Conservation (phyloP, 2,329 filamentous ascomycete species). For the Setomelanomma holmii region DNA sequence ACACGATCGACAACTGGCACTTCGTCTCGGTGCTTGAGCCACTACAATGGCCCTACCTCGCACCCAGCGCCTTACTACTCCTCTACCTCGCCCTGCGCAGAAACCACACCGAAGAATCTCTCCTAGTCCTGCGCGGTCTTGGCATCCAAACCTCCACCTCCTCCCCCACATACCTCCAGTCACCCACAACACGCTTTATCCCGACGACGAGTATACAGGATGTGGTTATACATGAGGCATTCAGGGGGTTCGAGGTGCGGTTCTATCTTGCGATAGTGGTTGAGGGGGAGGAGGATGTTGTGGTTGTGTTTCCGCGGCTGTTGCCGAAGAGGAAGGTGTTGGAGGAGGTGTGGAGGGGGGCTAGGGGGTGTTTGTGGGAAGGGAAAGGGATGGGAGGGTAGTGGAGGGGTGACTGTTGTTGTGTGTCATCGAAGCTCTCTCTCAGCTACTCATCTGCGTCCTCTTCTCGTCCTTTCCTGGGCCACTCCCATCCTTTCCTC, state of each 20-base stretch:
- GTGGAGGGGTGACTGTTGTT: too few relatives aligned
- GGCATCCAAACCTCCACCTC: constrained; percentile 87
- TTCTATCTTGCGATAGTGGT: constrained; percentile 92
- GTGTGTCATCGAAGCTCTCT: too few relatives aligned
- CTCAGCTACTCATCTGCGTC: constrained; percentile 37
- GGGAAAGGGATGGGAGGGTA: constrained; percentile 1
- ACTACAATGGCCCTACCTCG: constrained; percentile 53
- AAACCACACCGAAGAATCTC: constrained; percentile 70
- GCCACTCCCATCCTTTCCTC: constrained; percentile 54
- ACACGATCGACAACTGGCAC: constrained; percentile 12
- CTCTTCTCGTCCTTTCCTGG: constrained; percentile 27
- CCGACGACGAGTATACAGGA: constrained; percentile 92
- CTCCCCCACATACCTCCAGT: constrained; percentile 70
- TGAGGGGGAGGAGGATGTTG: constrained; percentile 83
- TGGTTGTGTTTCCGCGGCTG: constrained; percentile 92
- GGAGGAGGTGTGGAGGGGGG: constrained; percentile 89
- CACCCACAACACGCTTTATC: constrained; percentile 75
- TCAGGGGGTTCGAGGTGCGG: constrained; percentile 86
- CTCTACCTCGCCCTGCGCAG: constrained; percentile 56
- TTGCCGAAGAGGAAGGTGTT: constrained; percentile 77
- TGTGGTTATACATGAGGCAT: constrained; percentile 93
- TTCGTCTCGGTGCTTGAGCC: constrained; percentile 47
- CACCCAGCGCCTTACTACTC: constrained; percentile 47
- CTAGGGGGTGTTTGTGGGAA: constrained; percentile 82
- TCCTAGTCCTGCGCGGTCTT: constrained; percentile 86